Conservation (phyloP, 805 yeast species). For the Pichia ethanolica region DNA sequence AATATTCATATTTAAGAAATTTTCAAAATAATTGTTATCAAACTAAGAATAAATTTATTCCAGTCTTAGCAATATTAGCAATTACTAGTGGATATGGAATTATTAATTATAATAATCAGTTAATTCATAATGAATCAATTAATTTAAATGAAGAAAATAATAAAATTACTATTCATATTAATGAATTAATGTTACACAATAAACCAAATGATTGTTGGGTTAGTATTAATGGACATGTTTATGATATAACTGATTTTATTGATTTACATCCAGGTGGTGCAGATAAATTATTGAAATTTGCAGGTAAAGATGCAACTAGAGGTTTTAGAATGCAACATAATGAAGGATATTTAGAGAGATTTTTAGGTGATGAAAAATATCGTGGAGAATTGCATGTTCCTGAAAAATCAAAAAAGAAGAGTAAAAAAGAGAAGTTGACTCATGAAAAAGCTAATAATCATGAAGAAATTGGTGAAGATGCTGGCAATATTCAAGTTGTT, state of each 20-base stretch:
- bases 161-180: constrained; percentile 3
- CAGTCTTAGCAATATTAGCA: background rate
- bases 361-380: constrained; percentile 23
- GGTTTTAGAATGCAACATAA: constrained; percentile 25
- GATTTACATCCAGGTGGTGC: constrained; percentile 91
- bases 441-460: constrained; percentile 10
- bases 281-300: constrained; percentile 65
- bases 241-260: constrained; percentile 78
- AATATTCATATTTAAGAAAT: too few relatives aligned
- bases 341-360: constrained; percentile 19
- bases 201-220: constrained; percentile 75
- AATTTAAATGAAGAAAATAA: constrained; percentile 2
- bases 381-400: constrained; percentile 31
- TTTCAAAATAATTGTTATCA: too few relatives aligned
- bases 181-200: constrained; percentile 37
- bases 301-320: constrained; percentile 52
- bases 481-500: too few relatives aligned
- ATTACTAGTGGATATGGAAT: too few relatives aligned
- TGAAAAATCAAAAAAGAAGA: constrained; percentile 18
- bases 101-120: too few relatives aligned
- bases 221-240: constrained; percentile 69
- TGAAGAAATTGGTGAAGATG: background rate
- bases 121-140: background rate
- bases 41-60: too few relatives aligned
- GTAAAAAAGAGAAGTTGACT: constrained; percentile 18